Evolutionary conservation across 169 alveolate species (phyloP), one percentile per base, ranked within the genome.

Genomic region (Neospora caninum): DNA sequence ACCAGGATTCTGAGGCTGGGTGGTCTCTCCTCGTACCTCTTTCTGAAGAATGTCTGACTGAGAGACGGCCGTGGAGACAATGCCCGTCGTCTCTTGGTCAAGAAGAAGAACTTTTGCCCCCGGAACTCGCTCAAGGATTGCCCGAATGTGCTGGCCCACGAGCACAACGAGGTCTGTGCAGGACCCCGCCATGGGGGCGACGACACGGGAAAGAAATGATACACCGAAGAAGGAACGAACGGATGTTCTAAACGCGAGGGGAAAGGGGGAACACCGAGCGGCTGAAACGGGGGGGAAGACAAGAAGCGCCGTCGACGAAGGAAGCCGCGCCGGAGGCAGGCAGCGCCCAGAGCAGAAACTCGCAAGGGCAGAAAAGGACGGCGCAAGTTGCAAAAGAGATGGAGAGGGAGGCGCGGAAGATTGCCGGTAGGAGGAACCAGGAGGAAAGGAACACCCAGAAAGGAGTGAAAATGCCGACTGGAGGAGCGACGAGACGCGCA

Each of bases 41-140:
- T 97, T 97, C 92, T 97, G 96, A 29, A 98, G 96, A 27, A 98
- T 97, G 78, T 96, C 92, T 34, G 98, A 94, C 95, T 97, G 97
- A 22, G 98, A 95, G 93, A 96, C 96, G 29, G 96, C 97, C 49
- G 97, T 84, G 29, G 98, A 95, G 64, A 98, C 95, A n/a, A 97
- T 96, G 58, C 96, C 97, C 45, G 96, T 95, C 31, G 99, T 97
- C 87, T 98, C 98, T 38, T 93, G 93, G 92, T 98, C 99, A 42
- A 97, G 93, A 80, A 98, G 95, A 29, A 97, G 94, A n/a, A 98
- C 98, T 96, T 98, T 98, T 93, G 97, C 96, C 38, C 98, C 99
- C 29, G 94, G 87, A 0, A 86, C 95, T 0, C 80, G 64, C 64
- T 91, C 95, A 20, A 95, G 91, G 91, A 95, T 87, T 34, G 94